Conservation (phyloP, 1,139 yeast species). For the Debaryomyces psychrophilus region DNA sequence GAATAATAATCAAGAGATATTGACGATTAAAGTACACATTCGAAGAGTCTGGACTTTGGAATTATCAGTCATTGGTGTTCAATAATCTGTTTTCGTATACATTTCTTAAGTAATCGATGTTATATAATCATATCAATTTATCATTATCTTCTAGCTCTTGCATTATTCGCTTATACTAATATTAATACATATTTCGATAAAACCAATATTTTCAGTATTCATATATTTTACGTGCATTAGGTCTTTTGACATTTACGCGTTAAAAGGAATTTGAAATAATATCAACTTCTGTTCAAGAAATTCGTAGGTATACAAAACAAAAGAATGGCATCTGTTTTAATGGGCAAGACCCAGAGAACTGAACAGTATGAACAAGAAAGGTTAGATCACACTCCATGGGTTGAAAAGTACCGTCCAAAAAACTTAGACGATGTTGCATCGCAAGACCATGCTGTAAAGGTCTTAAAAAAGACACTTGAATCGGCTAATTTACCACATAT, state of each 20-base stretch:
- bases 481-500: slow-evolving; percentile 91
- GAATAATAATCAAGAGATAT: slow-evolving; percentile 19
- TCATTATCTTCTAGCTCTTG: background rate
- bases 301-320: background rate
- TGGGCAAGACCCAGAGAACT: slow-evolving; percentile 22
- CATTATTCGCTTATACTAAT: background rate
- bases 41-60: slow-evolving; percentile 88
- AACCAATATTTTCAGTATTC: background rate
- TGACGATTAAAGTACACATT: slow-evolving; percentile 60
- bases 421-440: slow-evolving; percentile 84
- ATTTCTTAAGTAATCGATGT: no score
- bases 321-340: slow-evolving; percentile 17
- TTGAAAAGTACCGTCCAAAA: slow-evolving; percentile 83
- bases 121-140: background rate
- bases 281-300: background rate
- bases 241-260: no score
- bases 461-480: slow-evolving; percentile 75
- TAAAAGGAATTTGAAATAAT: background rate
- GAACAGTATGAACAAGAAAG: slow-evolving; percentile 45
- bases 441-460: slow-evolving; percentile 86
- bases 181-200: slow-evolving; percentile 2
- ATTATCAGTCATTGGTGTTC: slow-evolving; percentile 62
- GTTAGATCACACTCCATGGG: slow-evolving; percentile 70
- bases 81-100: slow-evolving; percentile 24
- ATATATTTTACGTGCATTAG: background rate